These are phyloP conservation scores for Graphilbum sp. DNA, from an alignment of 2,329 filamentous ascomycete genomes.

Conservation along the genomic window DNA sequence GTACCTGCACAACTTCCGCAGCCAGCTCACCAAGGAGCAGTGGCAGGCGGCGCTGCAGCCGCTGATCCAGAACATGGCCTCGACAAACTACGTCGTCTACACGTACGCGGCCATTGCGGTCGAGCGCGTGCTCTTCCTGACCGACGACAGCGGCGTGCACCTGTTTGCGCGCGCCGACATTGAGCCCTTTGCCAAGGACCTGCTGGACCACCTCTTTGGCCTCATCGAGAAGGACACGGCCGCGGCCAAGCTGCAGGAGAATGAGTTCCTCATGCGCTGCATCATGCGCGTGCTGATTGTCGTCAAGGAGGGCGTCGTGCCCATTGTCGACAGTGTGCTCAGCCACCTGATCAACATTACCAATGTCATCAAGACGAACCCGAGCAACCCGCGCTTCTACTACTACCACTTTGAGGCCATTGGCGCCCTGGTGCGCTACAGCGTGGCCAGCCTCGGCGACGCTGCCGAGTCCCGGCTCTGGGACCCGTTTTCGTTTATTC, in stretches of 20 bases:
- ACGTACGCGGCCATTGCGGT: constrained; percentile 94
- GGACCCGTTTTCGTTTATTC: constrained; percentile 63
- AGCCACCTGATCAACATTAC: constrained; percentile 78
- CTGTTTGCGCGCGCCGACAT: constrained; percentile 71
- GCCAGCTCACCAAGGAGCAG: constrained; percentile 78
- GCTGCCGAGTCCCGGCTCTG: constrained; percentile 71
- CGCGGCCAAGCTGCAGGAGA: constrained; percentile 91
- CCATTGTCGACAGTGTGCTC: constrained; percentile 63
- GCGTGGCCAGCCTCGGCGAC: constrained; percentile 47
- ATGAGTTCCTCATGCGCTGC: constrained; percentile 96
- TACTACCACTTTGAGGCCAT: constrained; percentile 97
- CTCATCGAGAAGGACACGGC: constrained; percentile 73
- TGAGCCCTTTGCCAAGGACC: constrained; percentile 64
- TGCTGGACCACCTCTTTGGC: constrained; percentile 78
- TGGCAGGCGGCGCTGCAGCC: constrained; percentile 84
- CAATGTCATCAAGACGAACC: constrained; percentile 81
- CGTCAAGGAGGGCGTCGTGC: constrained; percentile 64
- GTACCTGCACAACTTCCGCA: constrained; percentile 92
- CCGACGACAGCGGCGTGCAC: constrained; percentile 56
- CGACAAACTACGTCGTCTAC: constrained; percentile 88
- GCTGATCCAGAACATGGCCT: constrained; percentile 79
- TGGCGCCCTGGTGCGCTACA: constrained; percentile 67
- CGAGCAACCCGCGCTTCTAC: constrained; percentile 94
- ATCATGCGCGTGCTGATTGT: constrained; percentile 96
- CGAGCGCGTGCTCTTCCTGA: constrained; percentile 79